Base-by-base conservation (phyloP, 371 early-diverging fungal species). In the Apophysomyces variabilis region DNA sequence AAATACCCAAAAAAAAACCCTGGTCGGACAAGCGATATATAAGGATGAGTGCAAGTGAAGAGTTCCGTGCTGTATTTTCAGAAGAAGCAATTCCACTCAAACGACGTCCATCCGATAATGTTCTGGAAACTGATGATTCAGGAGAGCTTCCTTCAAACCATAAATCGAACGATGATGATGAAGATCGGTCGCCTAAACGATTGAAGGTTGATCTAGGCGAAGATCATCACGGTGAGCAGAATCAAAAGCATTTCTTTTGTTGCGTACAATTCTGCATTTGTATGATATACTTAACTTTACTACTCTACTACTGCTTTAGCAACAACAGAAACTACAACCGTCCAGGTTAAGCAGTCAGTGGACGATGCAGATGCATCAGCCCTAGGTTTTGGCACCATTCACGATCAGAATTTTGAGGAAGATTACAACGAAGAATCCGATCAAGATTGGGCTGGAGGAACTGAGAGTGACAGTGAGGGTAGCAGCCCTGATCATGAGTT, bases 341-440 rank as follows among this genome's bases (percentile, higher is more conserved):
- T 16, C 1, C 18, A 11, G 18, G 16, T 16, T 21, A 50, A 50
- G 9, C 18, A 50, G 21, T 1, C 8, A 9, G 54, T 7, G 5
- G 21, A 50, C 21, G 21, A 7, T n/a, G 21, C n/a, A 8, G 21
- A 50, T 18, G 8, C 16, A 4, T 9, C 21, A 26, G 9, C 54
- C 9, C 21, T 50, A 26, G 54, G n/a, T 21, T 7, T 35, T 0
- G 54, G 54, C 21, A 61, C 60, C 16, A 65, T 69, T 36, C 60
- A 58, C 38, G 61, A 74, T 64, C 62, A 64, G 14, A 59, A 66
- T n/a, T 66, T 70, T 61, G 71, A 77, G 14, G 79, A 76, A 11
- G 73, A 71, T 13, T 78, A 80, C 32, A 77, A 80, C 58, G 83
- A 80, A 58, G 83, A 83, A 45, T 78, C 80, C 1, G 83, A 83